phyloP scores from a whole-genome alignment of 306 rosid genomes.

The Neltuma alba region DNA sequence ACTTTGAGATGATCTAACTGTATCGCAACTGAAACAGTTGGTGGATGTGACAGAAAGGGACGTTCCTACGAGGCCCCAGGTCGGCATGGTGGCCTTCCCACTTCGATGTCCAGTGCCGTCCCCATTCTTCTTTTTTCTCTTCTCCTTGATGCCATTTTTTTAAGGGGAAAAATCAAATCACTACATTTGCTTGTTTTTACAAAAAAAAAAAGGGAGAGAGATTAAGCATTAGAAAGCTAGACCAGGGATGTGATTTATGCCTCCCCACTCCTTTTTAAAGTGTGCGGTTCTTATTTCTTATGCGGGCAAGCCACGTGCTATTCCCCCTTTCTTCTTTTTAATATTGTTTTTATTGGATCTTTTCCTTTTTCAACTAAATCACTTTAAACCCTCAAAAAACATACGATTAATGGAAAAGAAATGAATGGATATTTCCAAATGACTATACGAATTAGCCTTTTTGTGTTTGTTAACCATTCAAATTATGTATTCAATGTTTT shows the following conservation, averaged over 20 bases:
- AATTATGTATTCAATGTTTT: no score
- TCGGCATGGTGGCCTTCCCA: slow-evolving; percentile 67
- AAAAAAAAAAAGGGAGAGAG: no score
- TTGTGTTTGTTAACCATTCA: neutral
- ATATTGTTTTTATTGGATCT: neutral
- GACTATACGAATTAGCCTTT: neutral
- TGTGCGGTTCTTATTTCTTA: neutral
- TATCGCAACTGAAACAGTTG: slow-evolving; percentile 67
- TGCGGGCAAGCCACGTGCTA: neutral
- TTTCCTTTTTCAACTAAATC: neutral
- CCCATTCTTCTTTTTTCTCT: neutral
- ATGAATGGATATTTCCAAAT: neutral
- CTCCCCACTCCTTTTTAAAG: neutral
- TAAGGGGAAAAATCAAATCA: neutral
- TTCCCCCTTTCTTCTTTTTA: neutral
- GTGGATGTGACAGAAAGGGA: slow-evolving; percentile 62
- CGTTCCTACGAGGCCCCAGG: slow-evolving; percentile 72
- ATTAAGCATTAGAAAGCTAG: neutral
- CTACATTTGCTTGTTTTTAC: neutral
- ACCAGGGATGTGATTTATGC: neutral
- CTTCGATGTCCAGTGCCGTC: slow-evolving; percentile 15
- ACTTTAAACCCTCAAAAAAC: neutral
- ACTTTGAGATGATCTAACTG: slow-evolving; percentile 1
- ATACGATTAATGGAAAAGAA: neutral
- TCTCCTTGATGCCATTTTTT: no score